Evolutionary conservation across 371 early-diverging fungal species (phyloP), one percentile per base, ranked within the genome.

Genomic region (Chytridiales sp.): DNA sequence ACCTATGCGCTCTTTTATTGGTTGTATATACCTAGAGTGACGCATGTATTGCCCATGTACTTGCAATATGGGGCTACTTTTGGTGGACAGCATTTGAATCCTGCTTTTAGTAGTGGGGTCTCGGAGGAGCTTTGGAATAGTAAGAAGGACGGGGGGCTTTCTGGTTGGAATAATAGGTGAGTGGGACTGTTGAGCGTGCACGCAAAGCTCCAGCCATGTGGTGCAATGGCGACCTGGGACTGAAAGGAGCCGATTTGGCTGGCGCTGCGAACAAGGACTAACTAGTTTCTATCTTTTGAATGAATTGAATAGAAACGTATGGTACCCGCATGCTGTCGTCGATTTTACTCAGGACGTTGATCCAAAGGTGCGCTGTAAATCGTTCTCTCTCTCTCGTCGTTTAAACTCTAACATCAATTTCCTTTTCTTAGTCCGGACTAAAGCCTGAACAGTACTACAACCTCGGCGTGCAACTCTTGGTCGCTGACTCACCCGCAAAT

Each of bases 401-500:
- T 19, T 9, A 4, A 27, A 27, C 31, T 27, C 42, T 8, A 42
- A 8, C 27, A 22, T 27, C 8, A 42, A 15, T 4, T 27, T 61
- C n/a, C 42, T 41, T 40, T 31, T 29, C 34, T 9, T 13, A 50
- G 39, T 38, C 26, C 9, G 55, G 85, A 44, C 68, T 89, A 39
- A 81, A 82, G 11, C 81, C 76, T 17, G 85, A 81, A 26, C 89
- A 90, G 67, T 81, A 79, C 8, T 90, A 93, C 72, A 81, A 82
- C 32, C 77, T 94, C 6, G 80, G 81, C 1, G 72, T 95, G 56
- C 80, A 83, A 34, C 76, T 95, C 36, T 70, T 79, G 59, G 89
- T 91, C 24, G 94, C 95, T 13, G 85, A 85, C 39, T 91, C 94
- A 3, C 84, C 86, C 31, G 67, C 73, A 44, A 95, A 95, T 67